Base-by-base conservation (phyloP, 495 filamentous ascomycete species). In the Xylaria scruposa region DNA sequence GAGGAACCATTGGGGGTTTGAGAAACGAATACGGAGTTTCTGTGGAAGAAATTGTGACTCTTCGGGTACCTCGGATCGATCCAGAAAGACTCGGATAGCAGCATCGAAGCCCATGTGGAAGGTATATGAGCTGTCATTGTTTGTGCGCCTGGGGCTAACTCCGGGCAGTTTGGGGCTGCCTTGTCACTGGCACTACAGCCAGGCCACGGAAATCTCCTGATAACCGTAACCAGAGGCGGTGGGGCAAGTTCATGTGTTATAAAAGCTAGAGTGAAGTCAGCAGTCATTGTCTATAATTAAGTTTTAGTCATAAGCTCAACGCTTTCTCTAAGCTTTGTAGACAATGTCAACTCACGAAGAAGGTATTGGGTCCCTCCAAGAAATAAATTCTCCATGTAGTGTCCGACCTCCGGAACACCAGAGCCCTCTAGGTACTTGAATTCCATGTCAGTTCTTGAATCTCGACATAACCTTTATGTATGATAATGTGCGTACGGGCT, bases 31-130 rank as follows among this genome's bases (percentile, higher is more conserved):
- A 49, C 2, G 1, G 38, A 7, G 33, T 24, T 51, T 19, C 63
- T 31, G 46, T 66, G 63, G 31, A 66, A 66, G 46, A 21, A 66
- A 8, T 66, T 66, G 17, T 21, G 44, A 13, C 44, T 51, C 46
- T 66, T 66, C 15, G 0, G 36, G 5, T 26, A 15, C 1, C 0
- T 1, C 6, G 46, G 29, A 38, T 31, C 9, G 4, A 15, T 3
- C 63, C 63, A 66, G 29, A 66, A 66, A 24, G 26, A 10, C 17
- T 53, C 46, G 2, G 63, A n/a, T 9, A 66, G 19, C 17, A 66
- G 3, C 31, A 24, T 51, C 13, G 63, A 66, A 29, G 40, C 29
- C 63, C 63, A 66, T 5, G 29, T 38, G 5, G 46, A n/a, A 36
- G 63, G 63, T 1, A 66, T 29, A 4, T 51, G 44, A 36, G 2